phyloP scores from a whole-genome alignment of 495 filamentous ascomycete species.

The Copromyces sp. region DNA sequence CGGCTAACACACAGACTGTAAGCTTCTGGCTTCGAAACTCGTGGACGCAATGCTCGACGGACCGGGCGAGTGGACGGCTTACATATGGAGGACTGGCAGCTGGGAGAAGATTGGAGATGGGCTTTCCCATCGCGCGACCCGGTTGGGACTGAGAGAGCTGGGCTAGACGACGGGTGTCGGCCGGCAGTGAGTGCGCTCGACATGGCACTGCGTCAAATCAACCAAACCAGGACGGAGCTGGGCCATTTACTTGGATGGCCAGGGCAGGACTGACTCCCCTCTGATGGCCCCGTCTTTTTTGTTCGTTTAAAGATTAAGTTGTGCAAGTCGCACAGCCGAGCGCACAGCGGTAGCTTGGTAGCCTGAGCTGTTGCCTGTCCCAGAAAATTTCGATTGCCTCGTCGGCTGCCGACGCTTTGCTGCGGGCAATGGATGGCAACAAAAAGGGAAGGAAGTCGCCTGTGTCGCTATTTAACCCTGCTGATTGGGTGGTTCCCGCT shows the following conservation, averaged over 20 bases:
- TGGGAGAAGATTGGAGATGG: background rate
- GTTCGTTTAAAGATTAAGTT: background rate
- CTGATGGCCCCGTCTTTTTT: background rate
- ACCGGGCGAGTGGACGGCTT: slow-evolving; percentile 14
- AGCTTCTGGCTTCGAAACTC: slow-evolving; percentile 21
- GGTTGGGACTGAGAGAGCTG: background rate
- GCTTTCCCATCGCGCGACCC: background rate
- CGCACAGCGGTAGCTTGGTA: background rate
- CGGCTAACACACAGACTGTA: slow-evolving; percentile 7
- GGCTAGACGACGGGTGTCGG: background rate
- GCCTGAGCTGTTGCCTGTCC: background rate
- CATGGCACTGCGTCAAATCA: background rate
- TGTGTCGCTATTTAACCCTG: background rate
- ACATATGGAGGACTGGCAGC: slow-evolving; percentile 12
- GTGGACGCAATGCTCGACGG: slow-evolving; percentile 11
- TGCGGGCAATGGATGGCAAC: background rate
- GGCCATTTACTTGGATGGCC: background rate
- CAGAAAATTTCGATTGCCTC: background rate
- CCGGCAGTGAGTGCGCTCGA: background rate
- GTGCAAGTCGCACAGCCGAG: background rate
- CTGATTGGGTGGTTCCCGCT: background rate
- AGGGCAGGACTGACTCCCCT: background rate
- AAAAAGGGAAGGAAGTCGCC: background rate
- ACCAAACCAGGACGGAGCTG: background rate
- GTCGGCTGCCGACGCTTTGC: background rate